phyloP scores from a whole-genome alignment of 345 rosid species.

The Isatis tinctoria region DNA sequence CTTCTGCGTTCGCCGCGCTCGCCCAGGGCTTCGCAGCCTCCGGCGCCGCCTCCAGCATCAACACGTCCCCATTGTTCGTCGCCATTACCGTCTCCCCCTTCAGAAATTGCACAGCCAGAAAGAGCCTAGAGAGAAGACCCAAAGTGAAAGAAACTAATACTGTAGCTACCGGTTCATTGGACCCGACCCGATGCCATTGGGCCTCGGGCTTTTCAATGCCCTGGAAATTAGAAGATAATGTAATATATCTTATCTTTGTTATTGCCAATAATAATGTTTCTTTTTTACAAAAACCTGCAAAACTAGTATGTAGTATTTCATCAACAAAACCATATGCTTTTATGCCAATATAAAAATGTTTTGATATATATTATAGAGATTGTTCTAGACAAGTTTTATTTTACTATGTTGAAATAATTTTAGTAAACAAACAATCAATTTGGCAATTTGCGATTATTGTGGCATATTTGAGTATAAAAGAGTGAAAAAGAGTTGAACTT shows the following conservation, averaged over 20 bases:
- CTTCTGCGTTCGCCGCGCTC: conserved; percentile 53
- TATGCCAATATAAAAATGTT: not conserved
- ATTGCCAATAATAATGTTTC: not conserved
- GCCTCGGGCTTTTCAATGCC: not conserved
- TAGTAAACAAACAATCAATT: conserved; percentile 3
- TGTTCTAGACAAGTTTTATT: not conserved
- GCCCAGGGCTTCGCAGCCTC: conserved; percentile 64
- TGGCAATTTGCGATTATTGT: not conserved
- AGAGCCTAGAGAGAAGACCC: not conserved
- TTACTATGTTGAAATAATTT: not conserved
- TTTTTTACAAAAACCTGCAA: not conserved
- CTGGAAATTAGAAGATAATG: not conserved
- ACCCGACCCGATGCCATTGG: conserved; percentile 14
- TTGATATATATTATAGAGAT: conserved; percentile 15
- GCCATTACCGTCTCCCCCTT: conserved; percentile 25
- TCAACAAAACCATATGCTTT: not conserved
- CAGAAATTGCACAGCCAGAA: conserved; percentile 6
- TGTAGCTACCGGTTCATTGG: not conserved
- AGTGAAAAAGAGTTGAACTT: conserved; percentile 80
- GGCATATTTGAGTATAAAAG: conserved; percentile 74
- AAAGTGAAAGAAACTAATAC: not conserved
- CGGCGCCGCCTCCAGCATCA: conserved; percentile 83
- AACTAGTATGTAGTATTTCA: no score
- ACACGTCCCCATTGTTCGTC: conserved; percentile 44
- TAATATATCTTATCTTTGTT: no score